Evolutionary conservation across 2,329 filamentous ascomycete species (phyloP).

Genomic region (Dactylellina leptospora): DNA sequence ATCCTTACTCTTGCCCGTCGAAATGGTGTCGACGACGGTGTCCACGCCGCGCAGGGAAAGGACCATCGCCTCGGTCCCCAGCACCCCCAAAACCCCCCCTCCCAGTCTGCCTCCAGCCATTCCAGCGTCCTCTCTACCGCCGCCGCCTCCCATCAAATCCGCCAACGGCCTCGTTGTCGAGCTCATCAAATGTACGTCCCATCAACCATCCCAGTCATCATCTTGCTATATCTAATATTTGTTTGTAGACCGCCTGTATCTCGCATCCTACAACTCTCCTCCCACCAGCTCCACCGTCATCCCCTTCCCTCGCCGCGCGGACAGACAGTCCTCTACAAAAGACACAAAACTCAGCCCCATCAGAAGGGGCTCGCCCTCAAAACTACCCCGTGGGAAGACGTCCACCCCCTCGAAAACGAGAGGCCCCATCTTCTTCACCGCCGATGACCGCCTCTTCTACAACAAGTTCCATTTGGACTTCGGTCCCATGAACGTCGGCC

Average conservation of each 20-base stretch:
- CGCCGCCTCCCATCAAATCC: conserved; percentile 46
- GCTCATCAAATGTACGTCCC: conserved; percentile 49
- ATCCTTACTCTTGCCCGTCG: background rate
- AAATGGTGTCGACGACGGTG: conserved; percentile 45
- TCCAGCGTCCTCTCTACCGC: conserved; percentile 34
- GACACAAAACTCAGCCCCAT: conserved; percentile 54
- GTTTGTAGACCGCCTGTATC: conserved; percentile 82
- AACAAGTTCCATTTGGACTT: conserved; percentile 99
- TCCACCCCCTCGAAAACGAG: conserved; percentile 61
- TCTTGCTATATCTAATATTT: background rate
- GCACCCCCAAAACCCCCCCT: conserved; percentile 44
- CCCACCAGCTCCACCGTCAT: conserved; percentile 85
- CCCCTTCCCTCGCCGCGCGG: conserved; percentile 73
- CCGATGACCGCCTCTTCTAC: conserved; percentile 91
- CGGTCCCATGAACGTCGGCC: conserved; percentile 94
- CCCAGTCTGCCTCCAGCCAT: conserved; percentile 45
- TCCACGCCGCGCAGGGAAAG: conserved; percentile 36
- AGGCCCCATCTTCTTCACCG: conserved; percentile 90
- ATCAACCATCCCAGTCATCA: background rate
- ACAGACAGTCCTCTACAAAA: conserved; percentile 75
- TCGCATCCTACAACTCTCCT: conserved; percentile 86
- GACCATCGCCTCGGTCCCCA: conserved; percentile 35
- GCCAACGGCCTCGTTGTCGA: conserved; percentile 50
- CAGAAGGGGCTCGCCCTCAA: conserved; percentile 53
- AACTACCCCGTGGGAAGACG: conserved; percentile 54